phyloP scores from a whole-genome alignment of 1,139 yeast species.

The Kodamaea plutei region DNA sequence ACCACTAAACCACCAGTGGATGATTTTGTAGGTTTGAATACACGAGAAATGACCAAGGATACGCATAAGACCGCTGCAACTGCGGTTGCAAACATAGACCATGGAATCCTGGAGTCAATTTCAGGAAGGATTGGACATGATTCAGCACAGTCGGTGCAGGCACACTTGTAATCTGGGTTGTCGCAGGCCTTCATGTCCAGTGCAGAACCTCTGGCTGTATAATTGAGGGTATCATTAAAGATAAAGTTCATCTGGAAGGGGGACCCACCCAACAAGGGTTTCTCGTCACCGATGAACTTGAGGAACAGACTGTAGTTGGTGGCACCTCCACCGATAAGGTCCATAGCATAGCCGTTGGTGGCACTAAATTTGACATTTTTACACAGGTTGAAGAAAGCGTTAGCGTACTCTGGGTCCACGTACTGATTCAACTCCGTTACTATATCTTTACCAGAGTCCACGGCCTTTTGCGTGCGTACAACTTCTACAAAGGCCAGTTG shows the following conservation, averaged over 20 bases:
- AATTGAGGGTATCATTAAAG: conserved; percentile 27
- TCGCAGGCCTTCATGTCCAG: conserved; percentile 50
- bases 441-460: conserved; percentile 49
- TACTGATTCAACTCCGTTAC: conserved; percentile 70
- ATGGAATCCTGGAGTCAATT: background rate
- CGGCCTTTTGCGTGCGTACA: conserved; percentile 49
- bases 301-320: conserved; percentile 64
- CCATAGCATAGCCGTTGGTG: conserved; percentile 96
- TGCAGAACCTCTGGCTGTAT: conserved; percentile 1
- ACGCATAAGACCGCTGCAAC: background rate
- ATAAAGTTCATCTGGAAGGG: conserved; percentile 88
- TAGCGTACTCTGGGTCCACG: conserved; percentile 58
- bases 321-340: conserved; percentile 95
- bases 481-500: conserved; percentile 75
- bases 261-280: conserved; percentile 89
- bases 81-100: background rate
- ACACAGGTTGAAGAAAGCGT: conserved; percentile 73
- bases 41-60: background rate
- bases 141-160: conserved; percentile 84
- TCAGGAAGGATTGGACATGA: conserved; percentile 60
- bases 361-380: conserved; percentile 88
- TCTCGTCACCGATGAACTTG: conserved; percentile 89
- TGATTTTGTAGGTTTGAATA: background rate
- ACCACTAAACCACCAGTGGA: background rate
- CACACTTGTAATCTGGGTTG: conserved; percentile 66